phyloP scores from a whole-genome alignment of 306 rosid species.

The Potentilla sterilis region DNA sequence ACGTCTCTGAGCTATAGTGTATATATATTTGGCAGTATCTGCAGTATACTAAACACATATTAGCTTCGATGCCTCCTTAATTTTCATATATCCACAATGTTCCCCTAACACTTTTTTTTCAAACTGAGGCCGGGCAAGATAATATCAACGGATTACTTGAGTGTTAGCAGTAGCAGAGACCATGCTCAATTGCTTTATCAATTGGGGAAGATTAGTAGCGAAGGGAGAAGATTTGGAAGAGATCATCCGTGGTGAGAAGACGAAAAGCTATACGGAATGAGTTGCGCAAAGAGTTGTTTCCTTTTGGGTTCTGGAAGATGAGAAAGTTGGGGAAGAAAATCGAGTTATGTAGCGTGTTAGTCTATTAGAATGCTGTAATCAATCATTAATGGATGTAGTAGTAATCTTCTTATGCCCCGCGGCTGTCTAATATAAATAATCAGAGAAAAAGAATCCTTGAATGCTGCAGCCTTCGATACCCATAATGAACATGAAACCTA shows the following conservation, averaged over 20 bases:
- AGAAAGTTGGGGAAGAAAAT: not conserved
- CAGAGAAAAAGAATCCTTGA: not conserved
- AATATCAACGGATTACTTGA: not conserved
- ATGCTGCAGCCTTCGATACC: not conserved
- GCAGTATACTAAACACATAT: not conserved
- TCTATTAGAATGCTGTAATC: not conserved
- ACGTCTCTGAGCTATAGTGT: not conserved
- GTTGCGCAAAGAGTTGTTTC: not conserved
- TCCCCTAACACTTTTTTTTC: not conserved
- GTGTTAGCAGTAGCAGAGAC: not conserved
- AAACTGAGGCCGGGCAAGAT: not conserved
- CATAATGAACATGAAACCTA: not conserved
- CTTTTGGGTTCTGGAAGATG: not conserved
- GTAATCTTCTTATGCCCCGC: not conserved
- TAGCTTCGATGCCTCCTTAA: not conserved
- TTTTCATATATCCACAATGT: not conserved
- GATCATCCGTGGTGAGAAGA: not conserved
- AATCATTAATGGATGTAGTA: not conserved
- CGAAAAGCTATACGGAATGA: not conserved
- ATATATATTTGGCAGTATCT: not conserved
- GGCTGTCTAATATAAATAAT: not conserved
- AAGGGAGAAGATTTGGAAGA: not conserved
- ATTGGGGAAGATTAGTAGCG: not conserved
- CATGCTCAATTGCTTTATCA: not conserved
- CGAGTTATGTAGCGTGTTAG: not conserved